These are phyloP conservation scores for Neurospora sp. DNA, from an alignment of 495 filamentous ascomycete species.

Conservation along the genomic window DNA sequence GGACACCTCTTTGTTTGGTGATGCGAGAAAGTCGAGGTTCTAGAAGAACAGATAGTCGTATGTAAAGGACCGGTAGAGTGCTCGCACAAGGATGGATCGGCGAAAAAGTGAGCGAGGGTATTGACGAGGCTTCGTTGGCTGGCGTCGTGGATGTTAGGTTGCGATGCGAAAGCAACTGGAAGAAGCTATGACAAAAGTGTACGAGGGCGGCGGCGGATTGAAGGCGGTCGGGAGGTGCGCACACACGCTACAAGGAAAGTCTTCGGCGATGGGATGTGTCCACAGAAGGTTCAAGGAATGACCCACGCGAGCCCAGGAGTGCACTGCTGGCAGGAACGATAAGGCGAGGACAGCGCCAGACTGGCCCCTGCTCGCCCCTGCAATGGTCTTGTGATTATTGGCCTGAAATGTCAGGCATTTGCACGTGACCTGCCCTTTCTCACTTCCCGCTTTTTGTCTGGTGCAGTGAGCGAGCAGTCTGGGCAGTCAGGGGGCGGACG, in stretches of 20 bases:
- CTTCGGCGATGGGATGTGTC: background rate
- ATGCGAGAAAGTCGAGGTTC: background rate
- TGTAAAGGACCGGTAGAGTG: background rate
- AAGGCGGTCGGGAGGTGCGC: background rate
- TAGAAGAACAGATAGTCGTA: background rate
- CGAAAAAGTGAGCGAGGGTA: background rate
- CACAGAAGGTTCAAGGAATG: background rate
- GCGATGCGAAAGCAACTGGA: background rate
- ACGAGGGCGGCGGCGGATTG: background rate
- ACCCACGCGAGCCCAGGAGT: background rate
- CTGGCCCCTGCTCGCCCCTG: background rate
- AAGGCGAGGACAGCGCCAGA: background rate
- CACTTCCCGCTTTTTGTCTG: background rate
- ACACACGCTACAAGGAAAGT: background rate
- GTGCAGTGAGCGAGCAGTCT: background rate
- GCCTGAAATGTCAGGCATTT: background rate
- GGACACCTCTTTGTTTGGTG: background rate
- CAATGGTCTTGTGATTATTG: background rate
- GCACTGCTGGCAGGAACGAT: background rate
- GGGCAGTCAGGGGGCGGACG: background rate
- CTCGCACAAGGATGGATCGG: background rate
- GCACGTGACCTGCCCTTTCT: background rate
- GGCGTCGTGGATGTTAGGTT: background rate
- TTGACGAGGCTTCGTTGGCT: background rate
- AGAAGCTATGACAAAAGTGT: conserved; percentile 1